Conservation (phyloP, 306 rosid genomes). For the Begonia fuchsioides region DNA sequence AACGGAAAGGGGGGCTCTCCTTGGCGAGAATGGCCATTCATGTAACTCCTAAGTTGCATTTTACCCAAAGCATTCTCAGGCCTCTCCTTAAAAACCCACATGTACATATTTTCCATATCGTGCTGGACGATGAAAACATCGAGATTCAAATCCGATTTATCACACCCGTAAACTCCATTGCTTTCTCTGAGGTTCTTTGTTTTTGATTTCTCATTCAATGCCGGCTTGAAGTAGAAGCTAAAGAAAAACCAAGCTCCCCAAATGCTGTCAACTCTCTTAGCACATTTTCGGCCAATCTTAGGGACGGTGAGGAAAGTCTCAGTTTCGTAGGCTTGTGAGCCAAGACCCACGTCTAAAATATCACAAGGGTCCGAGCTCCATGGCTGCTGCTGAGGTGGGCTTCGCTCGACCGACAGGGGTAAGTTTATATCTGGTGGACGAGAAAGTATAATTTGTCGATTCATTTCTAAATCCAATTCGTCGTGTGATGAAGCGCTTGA, state of each 20-base stretch:
- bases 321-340: conserved; percentile 61
- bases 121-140: conserved; percentile 92
- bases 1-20: conserved; percentile 91
- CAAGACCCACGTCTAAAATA: conserved; percentile 72
- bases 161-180: conserved; percentile 61
- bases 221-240: conserved; percentile 78
- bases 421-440: conserved; percentile 76
- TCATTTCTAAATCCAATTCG: conserved; percentile 84
- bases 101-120: conserved; percentile 97
- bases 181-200: conserved; percentile 62
- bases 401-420: conserved; percentile 78
- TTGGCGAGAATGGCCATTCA: conserved; percentile 98
- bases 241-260: conserved; percentile 99
- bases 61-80: conserved; percentile 89
- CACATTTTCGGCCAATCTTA: conserved; percentile 65
- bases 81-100: conserved; percentile 97
- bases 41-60: conserved; percentile 96
- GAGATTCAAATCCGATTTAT: conserved; percentile 74
- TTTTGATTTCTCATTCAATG: conserved; percentile 58
- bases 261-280: conserved; percentile 69
- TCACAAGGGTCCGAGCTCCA: conserved; percentile 77
- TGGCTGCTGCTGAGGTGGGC: conserved; percentile 63
- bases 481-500: conserved; percentile 91
- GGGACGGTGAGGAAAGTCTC: conserved; percentile 54
- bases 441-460: conserved; percentile 50